Conservation (phyloP, 495 filamentous ascomycete species). For the Hypoxylon cercidicola region DNA sequence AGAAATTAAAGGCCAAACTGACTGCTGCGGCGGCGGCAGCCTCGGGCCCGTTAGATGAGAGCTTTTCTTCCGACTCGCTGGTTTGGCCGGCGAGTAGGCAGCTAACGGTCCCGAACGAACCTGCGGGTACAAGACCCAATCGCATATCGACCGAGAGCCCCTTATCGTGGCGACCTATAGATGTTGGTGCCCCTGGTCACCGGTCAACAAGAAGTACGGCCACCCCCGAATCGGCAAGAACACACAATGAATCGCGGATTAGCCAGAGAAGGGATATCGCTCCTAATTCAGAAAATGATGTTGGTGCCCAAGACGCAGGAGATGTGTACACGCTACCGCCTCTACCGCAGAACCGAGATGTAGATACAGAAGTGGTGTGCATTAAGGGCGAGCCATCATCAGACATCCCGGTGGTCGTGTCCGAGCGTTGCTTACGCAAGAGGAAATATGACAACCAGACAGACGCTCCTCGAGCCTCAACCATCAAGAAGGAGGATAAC, state of each 20-base stretch:
- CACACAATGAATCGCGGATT: not conserved
- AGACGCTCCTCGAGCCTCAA: slow-evolving; percentile 9
- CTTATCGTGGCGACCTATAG: slow-evolving; percentile 5
- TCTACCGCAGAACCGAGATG: slow-evolving; percentile 22
- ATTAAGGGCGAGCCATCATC: slow-evolving; percentile 58
- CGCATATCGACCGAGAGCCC: not conserved
- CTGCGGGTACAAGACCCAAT: not conserved
- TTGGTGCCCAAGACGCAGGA: slow-evolving; percentile 9
- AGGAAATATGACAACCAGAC: slow-evolving; percentile 46
- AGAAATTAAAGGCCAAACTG: slow-evolving; percentile 41
- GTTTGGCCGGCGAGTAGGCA: slow-evolving; percentile 5
- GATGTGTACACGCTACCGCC: slow-evolving; percentile 42
- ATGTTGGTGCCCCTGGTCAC: not conserved
- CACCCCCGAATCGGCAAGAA: not conserved
- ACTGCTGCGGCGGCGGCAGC: slow-evolving; percentile 15
- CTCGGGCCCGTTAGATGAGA: slow-evolving; percentile 18
- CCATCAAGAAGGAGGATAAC: slow-evolving; percentile 51
- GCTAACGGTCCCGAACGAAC: not conserved
- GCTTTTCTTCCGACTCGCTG: slow-evolving; percentile 27
- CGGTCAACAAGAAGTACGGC: slow-evolving; percentile 1
- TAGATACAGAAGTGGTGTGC: slow-evolving; percentile 9
- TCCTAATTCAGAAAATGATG: not conserved
- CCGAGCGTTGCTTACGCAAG: slow-evolving; percentile 55
- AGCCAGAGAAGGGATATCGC: not conserved
- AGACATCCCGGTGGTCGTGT: slow-evolving; percentile 56